Percentiles rank a stretch among this genome's conserved stretches.
These are phyloP conservation scores for Pseudogymnoascus verrucosus DNA, from an alignment of 2,329 filamentous ascomycete species.

Conservation along the genomic window DNA sequence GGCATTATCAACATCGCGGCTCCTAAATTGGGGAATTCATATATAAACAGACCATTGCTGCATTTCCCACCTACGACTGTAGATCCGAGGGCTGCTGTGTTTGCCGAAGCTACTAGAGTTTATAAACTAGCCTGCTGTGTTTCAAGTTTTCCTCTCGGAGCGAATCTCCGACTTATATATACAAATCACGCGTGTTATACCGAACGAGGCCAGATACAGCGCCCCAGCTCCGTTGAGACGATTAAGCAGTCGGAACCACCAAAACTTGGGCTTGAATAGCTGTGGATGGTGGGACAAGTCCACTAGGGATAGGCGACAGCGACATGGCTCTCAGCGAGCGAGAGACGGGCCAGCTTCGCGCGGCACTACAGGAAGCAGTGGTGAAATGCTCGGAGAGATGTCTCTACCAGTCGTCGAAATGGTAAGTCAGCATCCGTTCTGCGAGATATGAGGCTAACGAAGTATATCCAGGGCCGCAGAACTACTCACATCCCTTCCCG, in stretches of 20 bases:
- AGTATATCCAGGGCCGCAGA: conserved; percentile 70
- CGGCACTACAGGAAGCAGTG: conserved; percentile 73
- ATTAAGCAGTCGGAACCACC: neutral
- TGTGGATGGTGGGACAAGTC: neutral
- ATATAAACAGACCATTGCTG: neutral
- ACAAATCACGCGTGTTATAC: neutral
- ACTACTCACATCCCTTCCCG: conserved; percentile 73
- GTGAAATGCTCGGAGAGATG: conserved; percentile 90
- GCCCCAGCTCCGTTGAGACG: neutral
- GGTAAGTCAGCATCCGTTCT: conserved; percentile 43
- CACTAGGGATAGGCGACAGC: neutral
- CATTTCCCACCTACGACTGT: neutral
- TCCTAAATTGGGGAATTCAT: neutral
- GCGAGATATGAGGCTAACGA: conserved; percentile 15
- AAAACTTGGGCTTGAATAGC: neutral
- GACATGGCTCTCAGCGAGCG: conserved; percentile 47
- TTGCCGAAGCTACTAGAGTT: neutral
- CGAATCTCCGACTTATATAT: neutral
- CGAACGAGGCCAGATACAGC: neutral
- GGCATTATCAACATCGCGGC: conserved; percentile 6
- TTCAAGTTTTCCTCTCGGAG: neutral
- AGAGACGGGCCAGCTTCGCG: conserved; percentile 46
- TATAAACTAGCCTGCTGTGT: neutral
- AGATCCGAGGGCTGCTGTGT: neutral
- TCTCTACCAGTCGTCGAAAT: conserved; percentile 94